Evolutionary conservation across 495 filamentous ascomycete species (phyloP), one percentile per base, ranked within the genome.

Genomic region (Hypoxylon fuscum): DNA sequence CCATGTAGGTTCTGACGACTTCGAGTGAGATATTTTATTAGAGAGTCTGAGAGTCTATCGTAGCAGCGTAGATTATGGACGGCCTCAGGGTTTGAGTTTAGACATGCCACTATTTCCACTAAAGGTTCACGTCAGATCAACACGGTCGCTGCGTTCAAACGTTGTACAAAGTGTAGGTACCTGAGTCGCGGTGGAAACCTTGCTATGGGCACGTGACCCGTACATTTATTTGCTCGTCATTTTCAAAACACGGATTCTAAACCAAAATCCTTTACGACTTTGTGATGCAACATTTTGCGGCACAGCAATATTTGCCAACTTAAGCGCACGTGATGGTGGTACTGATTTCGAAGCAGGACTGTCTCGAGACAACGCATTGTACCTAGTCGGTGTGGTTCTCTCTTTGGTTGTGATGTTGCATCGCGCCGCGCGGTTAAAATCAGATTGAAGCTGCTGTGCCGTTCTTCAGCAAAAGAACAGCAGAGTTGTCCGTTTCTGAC

Each of bases 271-370:
- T 34, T 57, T 61, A 56, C 60, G 40, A 66, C 62, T 35, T 18
- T 6, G 40, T 62, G 64, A 62, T 67, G 64, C 58, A 61, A 62
- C 35, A 18, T 44, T 47, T 29, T 62, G 58, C 58, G 63, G 58
- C 63, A 58, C 57, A 58, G 57, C 57, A 40, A 20, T 41, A 46
- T 48, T 18, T 3, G 29, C 47, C 11, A 29, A 23, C 51, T 47
- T 40, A 37, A 38, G n/a, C 47, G 37, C 42, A 34, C 40, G 35
- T 15, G 32, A 57, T 37, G 25, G 15, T 41, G 21, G 18, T 14
- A 1, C 42, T 14, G 35, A 22, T 47, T 23, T 23, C 34, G 25
- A 35, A 11, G 6, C 12, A 14, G 21, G 22, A 41, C 23, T 7
- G 14, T 10, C n/a, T 23, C 9, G 29, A 27, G n/a, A 56, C 17